Evolutionary conservation across 495 filamentous ascomycete genomes (phyloP), one percentile per base, ranked within the genome.

Genomic region (Bacidia rubella): DNA sequence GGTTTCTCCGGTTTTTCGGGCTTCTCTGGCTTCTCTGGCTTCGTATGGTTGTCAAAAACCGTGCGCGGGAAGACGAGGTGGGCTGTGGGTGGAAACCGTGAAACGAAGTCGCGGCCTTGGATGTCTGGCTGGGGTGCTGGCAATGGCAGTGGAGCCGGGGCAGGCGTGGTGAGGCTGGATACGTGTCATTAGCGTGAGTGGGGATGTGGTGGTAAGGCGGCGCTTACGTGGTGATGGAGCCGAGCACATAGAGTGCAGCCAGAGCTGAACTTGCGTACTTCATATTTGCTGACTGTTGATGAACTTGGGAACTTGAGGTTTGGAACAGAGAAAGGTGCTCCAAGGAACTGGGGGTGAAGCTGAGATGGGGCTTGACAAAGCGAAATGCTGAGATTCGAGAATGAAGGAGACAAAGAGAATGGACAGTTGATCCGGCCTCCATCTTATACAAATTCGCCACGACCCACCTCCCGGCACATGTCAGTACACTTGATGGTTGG

Each of bases 171-270:
- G 11, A 48, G 54, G 21, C 54, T 56, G 49, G n/a, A 41, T 20
- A 15, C 32, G n/a, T 48, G 20, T 17, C 35, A n/a, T 29, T 42
- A 38, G n/a, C 25, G n/a, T 15, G 17, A 52, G 38, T 21, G 20
- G 46, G 20, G 21, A 24, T 12, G 10, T 25, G 15, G 41, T 27
- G 26, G 35, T 24, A 11, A 27, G 43, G 22, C n/a, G 38, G 25
- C 40, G 25, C 51, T 55, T 42, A 57, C 55, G 26, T 54, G 35
- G 54, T 27, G 20, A 56, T 35, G 17, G 51, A 57, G 51, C 38
- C 35, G 11, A 57, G 35, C 23, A 57, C 55, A 20, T 48, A 53
- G 52, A 53, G 52, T 15, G 51, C 55, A 48, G 55, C 43, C 19
- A 54, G 26, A 11, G 54, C 21, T 32, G 51, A 44, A 19, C 24